Evolutionary conservation across 2,329 filamentous ascomycete genomes (phyloP), one percentile per base, ranked within the genome.

Genomic region (Sclerotinia borealis): DNA sequence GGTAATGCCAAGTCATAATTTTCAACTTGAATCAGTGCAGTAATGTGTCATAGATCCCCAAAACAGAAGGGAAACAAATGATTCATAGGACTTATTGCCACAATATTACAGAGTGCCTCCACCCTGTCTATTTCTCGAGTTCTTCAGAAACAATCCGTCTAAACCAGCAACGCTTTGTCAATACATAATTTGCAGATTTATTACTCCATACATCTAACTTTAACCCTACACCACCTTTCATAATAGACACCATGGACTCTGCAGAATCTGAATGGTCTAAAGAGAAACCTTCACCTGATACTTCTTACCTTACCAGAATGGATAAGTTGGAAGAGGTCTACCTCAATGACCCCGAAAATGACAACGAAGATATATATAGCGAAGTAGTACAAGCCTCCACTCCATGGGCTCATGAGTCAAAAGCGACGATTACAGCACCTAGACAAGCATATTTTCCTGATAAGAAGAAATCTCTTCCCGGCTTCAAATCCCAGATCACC

Each of bases 401-500:
- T 19, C 2, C 4, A 34, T 45, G 19, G 39, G 8, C 27, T 4
- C 5, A 34, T 17, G 29, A 10, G 34, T 45, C 4, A 5, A 1
- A 25, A 51, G 7, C 11, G 29, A 36, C 8, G 0, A 36, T 51
- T 13, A 7, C 48, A 34, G 29, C 48, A 36, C 48, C 48, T 11
- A 51, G 19, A 1, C 48, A 8, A 34, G 48, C 19, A 15, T n/a
- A 36, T 36, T 51, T 22, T n/a, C n/a, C n/a, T n/a, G n/a, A n/a
- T n/a, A n/a, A n/a, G n/a, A n/a, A n/a, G n/a, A n/a, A n/a, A n/a
- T n/a, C n/a, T n/a, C n/a, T n/a, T n/a, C 1, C 48, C 19, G 29
- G 11, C 19, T 9, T 51, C 0, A 0, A 13, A 11, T 22, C 6
- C 6, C 19, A n/a, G 5, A 9, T 3, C 15, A 4, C 19, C 1